Base-by-base conservation (phyloP, 2,329 filamentous ascomycete genomes). In the Paraphoma sp. region DNA sequence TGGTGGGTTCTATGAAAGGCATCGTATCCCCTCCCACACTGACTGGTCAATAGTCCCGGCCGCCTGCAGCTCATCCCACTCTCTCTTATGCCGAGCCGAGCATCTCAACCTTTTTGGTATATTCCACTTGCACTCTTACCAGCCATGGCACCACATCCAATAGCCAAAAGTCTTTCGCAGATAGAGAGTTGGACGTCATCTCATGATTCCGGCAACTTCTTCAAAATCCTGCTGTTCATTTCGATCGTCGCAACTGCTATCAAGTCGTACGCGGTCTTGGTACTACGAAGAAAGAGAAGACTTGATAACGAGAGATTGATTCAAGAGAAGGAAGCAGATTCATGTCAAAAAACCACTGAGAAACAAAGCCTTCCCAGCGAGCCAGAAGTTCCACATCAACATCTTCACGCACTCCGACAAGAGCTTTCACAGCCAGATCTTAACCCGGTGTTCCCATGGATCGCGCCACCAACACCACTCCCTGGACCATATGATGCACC, bases 1-100 rank as follows among this genome's bases (percentile, higher is more conserved):
- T 67, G 69, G 72, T 73, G 56, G 65, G 72, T 73, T 66, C 56
- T 72, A 69, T 75, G 69, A 71, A 76, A 74, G 60, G 60, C 55
- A 57, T 45, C 49, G 46, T 30, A 48, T 60, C 59, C 64, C 63
- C 65, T 60, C 50, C 57, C 54, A 38, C 47, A 70, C 63, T 75
- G 65, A 76, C 70, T 68, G 66, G 63, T 60, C 59, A 57, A 57
- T 57, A 74, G 68, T 62, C 56, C 49, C 53, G 61, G 60, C 59
- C 51, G 63, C 62, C 67, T 75, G 70, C 70, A 73, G 63, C 64
- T 61, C 54, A 58, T 62, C 56, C 68, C 60, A 63, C 57, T 54
- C 54, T 61, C 54, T 53, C 64, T 56, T 61, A 69, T 70, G 65
- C 63, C 63, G 51, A 68, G 57, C 55, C 64, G 52, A 67, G 65